These are phyloP conservation scores for Oidiodendron maius DNA, from an alignment of 495 filamentous ascomycete genomes.

Conservation along the genomic window DNA sequence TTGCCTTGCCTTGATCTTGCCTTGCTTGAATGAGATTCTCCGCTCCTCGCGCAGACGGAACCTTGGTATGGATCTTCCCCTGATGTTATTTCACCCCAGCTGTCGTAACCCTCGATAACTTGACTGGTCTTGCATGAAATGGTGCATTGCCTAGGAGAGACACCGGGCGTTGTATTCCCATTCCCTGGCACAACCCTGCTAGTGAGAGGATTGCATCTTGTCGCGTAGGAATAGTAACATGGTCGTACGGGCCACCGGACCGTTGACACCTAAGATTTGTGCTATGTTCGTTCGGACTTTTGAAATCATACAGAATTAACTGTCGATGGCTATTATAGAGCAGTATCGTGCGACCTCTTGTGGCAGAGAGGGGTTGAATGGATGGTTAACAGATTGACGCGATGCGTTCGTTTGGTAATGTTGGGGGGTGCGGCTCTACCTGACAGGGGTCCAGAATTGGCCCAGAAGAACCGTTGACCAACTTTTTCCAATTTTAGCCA, in stretches of 20 bases:
- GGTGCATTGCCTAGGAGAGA: slow-evolving; percentile 11
- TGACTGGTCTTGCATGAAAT: slow-evolving; percentile 17
- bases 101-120: slow-evolving; percentile 16
- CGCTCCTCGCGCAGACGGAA: slow-evolving; percentile 9
- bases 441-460: slow-evolving; percentile 7
- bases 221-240: slow-evolving; percentile 1
- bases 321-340: slow-evolving; percentile 6
- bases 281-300: slow-evolving; percentile 8
- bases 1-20: slow-evolving; percentile 4
- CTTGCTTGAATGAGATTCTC: slow-evolving; percentile 14
- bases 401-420: slow-evolving; percentile 10
- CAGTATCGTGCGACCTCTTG: slow-evolving; percentile 7
- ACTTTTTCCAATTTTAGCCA: too few relatives aligned
- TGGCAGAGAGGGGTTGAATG: slow-evolving; percentile 7
- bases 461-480: neutral
- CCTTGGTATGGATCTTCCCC: slow-evolving; percentile 13
- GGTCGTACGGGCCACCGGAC: neutral
- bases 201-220: slow-evolving; percentile 7
- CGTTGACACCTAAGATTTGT: neutral
- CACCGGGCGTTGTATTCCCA: slow-evolving; percentile 10
- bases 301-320: slow-evolving; percentile 3
- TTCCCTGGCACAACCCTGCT: slow-evolving; percentile 10
- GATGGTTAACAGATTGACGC: slow-evolving; percentile 3
- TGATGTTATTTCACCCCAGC: slow-evolving; percentile 17
- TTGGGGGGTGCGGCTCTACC: slow-evolving; percentile 10